Percentiles rank a stretch among this genome's conserved stretches.
Evolutionary conservation across 2,329 filamentous ascomycete species (phyloP).

Genomic region (Plectosphaerella cucumerina): DNA sequence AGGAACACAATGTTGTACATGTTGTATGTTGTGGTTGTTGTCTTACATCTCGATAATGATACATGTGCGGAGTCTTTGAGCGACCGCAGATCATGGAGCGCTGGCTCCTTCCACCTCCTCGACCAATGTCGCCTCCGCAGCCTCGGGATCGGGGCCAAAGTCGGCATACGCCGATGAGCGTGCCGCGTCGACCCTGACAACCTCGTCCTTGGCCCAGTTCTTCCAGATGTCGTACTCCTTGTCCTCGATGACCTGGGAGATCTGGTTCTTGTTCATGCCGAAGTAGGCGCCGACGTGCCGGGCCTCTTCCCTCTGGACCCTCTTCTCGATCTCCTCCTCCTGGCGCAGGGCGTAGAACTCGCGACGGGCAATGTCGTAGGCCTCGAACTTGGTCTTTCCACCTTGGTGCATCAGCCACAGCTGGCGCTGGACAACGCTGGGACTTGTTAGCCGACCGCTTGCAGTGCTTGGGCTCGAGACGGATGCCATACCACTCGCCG

Average conservation of each 20-base stretch:
- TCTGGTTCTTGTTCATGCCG: conserved; percentile 68
- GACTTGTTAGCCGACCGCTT: conserved; percentile 11
- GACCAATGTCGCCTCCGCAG: conserved; percentile 15
- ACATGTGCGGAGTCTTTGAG: not conserved
- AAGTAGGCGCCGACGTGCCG: conserved; percentile 83
- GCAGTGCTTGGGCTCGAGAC: not conserved
- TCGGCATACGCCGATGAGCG: conserved; percentile 37
- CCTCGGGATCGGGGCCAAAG: conserved; percentile 32
- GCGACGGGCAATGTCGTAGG: conserved; percentile 82
- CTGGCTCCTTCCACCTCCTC: conserved; percentile 16
- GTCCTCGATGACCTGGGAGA: conserved; percentile 81
- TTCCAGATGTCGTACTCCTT: conserved; percentile 80
- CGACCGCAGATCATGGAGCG: not conserved
- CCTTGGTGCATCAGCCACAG: conserved; percentile 73
- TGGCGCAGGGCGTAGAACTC: conserved; percentile 89
- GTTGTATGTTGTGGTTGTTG: not conserved
- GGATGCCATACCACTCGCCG: conserved; percentile 70
- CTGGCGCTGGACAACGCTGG: conserved; percentile 88
- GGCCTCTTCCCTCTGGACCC: conserved; percentile 86
- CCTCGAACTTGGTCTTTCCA: conserved; percentile 56
- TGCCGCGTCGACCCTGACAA: conserved; percentile 33
- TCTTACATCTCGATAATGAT: not conserved
- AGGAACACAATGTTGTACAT: not conserved
- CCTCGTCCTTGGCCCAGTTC: conserved; percentile 60
- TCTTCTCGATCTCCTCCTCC: conserved; percentile 73